Evolutionary conservation across 306 rosid species (phyloP), one percentile per base, ranked within the genome.

Genomic region (Prinsepia uniflora): DNA sequence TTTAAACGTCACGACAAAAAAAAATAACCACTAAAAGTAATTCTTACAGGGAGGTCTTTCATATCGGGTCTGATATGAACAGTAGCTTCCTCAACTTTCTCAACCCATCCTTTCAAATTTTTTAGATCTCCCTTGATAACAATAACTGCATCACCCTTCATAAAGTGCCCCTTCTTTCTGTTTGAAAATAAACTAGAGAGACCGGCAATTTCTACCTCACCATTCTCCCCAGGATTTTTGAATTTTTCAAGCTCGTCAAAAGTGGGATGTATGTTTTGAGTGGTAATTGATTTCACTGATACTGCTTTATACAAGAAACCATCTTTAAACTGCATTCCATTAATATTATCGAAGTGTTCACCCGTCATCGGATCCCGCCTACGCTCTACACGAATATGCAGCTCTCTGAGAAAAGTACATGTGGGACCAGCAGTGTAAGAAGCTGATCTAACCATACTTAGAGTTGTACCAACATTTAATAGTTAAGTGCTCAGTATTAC

Each of bases 141-240:
- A 72, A 95, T 89, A 44, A 95, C 96, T 12, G 99, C 90, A 80
- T 95, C 99, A 36, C 99, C 99, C 84, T 95, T 95, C 93, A 91
- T 68, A 83, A 95, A 95, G 68, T 95, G 99, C 43, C 99, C 99
- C 76, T 95, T 95, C 83, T 91, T 95, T 68, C 99, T 84, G 75
- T 91, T 91, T 19, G 90, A 89, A 82, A 95, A 89, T 77, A 95
- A 82, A 34, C 96, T 95, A 22, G 97, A 91, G 75, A 94, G 79
- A 76, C 99, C 86, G 55, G 90, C 96, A 4, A 95, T 80, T 74
- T 90, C 97, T 24, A 86, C 89, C 40, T 89, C 99, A 67, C 96
- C 97, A 87, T 82, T 86, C 78, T 95, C 99, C 54, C 93, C 96
- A 22, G 96, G 96, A 72, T 83, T 83, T 6, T 96, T 92, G 64